A percentile compares a stretch with the other conserved stretches of the same genome.
Evolutionary conservation across 768 basidiomycete species (phyloP).

Genomic region (Coprinellus micaceus): DNA sequence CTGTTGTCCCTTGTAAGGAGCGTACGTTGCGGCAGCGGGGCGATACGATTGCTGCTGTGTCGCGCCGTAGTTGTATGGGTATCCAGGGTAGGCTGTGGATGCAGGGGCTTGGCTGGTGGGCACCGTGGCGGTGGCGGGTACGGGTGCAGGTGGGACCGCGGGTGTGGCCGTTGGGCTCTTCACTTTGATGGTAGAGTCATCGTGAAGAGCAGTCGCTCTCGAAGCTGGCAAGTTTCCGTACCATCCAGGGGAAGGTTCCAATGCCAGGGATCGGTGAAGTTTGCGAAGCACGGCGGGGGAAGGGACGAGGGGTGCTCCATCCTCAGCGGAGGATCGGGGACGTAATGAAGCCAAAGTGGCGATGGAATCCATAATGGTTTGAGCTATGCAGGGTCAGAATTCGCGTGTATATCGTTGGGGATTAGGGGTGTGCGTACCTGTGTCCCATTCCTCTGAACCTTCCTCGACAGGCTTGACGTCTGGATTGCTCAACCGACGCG

Average conservation of each 20-base stretch:
- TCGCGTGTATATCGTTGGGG: constrained; percentile 9
- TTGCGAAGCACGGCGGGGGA: constrained; percentile 62
- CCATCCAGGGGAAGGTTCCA: constrained; percentile 63
- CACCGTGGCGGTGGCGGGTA: constrained; percentile 20
- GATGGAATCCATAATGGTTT: constrained; percentile 69
- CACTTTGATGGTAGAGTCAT: constrained; percentile 71
- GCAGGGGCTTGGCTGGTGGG: constrained; percentile 23
- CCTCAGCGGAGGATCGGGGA: constrained; percentile 47
- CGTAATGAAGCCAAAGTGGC: constrained; percentile 65
- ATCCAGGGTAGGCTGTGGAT: constrained; percentile 27
- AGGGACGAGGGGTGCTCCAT: constrained; percentile 52
- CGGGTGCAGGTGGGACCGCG: constrained; percentile 25
- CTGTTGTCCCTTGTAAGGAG: constrained; percentile 35
- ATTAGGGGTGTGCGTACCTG: constrained; percentile 50
- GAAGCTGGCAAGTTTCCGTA: constrained; percentile 64
- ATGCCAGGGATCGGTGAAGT: constrained; percentile 66
- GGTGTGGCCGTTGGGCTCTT: constrained; percentile 31
- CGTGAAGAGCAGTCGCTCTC: constrained; percentile 59
- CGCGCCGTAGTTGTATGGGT: constrained; percentile 34
- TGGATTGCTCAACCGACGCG: constrained; percentile 46
- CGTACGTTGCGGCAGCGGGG: constrained; percentile 24
- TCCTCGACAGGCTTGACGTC: constrained; percentile 47
- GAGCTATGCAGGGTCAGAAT: constrained; percentile 38
- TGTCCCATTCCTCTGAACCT: constrained; percentile 80
- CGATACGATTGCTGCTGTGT: constrained; percentile 25